phyloP scores from a whole-genome alignment of 2,329 filamentous ascomycete species.

The Fusarium staphyleae region DNA sequence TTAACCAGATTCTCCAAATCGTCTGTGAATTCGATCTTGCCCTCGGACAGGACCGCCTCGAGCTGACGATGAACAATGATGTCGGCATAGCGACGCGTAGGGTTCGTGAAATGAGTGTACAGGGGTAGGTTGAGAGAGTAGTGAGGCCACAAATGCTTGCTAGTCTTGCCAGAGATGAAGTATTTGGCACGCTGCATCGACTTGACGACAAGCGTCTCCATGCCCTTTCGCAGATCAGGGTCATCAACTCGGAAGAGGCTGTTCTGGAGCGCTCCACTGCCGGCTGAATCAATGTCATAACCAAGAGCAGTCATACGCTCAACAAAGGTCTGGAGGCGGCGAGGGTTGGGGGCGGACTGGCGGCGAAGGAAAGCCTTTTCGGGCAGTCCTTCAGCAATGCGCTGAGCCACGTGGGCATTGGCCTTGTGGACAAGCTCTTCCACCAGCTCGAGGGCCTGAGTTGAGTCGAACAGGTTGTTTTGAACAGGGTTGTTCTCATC shows the following conservation, averaged over 20 bases:
- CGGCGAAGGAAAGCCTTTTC: constrained; percentile 93
- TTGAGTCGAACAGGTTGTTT: constrained; percentile 94
- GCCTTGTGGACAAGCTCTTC: constrained; percentile 96
- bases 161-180: constrained; percentile 81
- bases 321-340: constrained; percentile 87
- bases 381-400: constrained; percentile 77
- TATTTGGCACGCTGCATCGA: constrained; percentile 97
- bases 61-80: constrained; percentile 95
- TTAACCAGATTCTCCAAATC: constrained; percentile 89
- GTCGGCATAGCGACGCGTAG: constrained; percentile 92
- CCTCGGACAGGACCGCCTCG: constrained; percentile 83
- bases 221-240: constrained; percentile 88
- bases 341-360: constrained; percentile 83
- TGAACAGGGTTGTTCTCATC: constrained; percentile 98
- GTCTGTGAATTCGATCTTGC: constrained; percentile 83
- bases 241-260: constrained; percentile 95
- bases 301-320: constrained; percentile 93
- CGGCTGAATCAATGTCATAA: constrained; percentile 86
- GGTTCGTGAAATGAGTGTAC: constrained; percentile 98
- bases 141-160: constrained; percentile 81
- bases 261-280: constrained; percentile 90
- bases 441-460: constrained; percentile 86
- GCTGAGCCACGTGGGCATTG: constrained; percentile 88
- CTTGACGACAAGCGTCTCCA: constrained; percentile 96
- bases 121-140: constrained; percentile 91